Evolutionary conservation across 2,329 filamentous ascomycete species (phyloP), one percentile per base, ranked within the genome.

Genomic region (Pseudopithomyces chartarum): DNA sequence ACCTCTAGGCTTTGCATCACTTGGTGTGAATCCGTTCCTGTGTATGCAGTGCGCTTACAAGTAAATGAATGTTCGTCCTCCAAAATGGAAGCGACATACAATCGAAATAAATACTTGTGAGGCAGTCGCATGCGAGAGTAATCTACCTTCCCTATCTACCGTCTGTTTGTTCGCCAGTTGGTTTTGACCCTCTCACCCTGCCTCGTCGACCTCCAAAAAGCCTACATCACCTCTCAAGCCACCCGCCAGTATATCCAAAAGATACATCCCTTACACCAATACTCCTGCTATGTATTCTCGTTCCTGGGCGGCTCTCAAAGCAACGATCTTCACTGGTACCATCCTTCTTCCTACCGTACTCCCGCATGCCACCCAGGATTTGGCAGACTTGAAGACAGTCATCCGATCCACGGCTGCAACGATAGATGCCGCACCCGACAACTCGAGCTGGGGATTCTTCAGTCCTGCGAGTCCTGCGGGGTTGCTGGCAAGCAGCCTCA

Each of bases 321-420:
- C 47, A 44, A 74, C 73, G 70, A 52, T 70, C 43, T 22, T 72
- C 58, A 67, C 68, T 10, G 64, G 68, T 26, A 57, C 69, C 49
- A 56, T 73, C 47, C 63, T 73, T 17, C 55, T 58, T 3, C 66
- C 69, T 13, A 54, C 58, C 8, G 61, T 59, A 15, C 52, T 69
- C 42, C 60, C 51, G 13, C 66, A 65, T 19, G 70, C 71, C 22
- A 50, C 71, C n/a, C 66, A 68, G 22, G 71, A 75, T 52, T 60
- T 75, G 5, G 36, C 52, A 39, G 62, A 71, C 55, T 55, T 75
- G 55, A 64, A 60, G 51, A 57, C 59, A 2, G 58, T 71, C 46
- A 68, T 74, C 54, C 67, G 68, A 49, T 52, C 64, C 13, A 67
- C 66, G 32, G 69, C 71, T n/a, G 62, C 52, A 23, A 63, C 63